Evolutionary conservation across 2,329 filamentous ascomycete genomes (phyloP), one percentile per base, ranked within the genome.

Genomic region (Penicillium griseofulvum): DNA sequence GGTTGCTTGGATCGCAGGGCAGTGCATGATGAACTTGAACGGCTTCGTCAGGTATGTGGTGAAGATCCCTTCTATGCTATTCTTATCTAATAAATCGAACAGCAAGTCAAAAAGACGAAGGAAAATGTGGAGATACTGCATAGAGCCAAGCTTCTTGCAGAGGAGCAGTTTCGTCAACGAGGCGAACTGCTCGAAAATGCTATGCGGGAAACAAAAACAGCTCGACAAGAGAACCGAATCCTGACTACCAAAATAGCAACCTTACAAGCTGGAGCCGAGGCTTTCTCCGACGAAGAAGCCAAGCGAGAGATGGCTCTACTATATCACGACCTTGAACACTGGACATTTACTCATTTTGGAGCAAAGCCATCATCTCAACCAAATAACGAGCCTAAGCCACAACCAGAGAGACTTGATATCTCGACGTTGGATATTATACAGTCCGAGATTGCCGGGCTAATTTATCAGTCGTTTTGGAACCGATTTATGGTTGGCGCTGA

Each of bases 271-370:
- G 50, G 46, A 26, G 34, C 51, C 0, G 42, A 61, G 2, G n/a
- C 19, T 1, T 19, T 67, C 7, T 46, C 55, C 4, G 62, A 66
- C 3, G 60, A 60, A 4, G 52, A 63, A 5, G 50, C 39, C 5
- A 28, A 37, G 2, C 41, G 31, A 12, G 42, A 19, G 14, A 65
- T 64, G 55, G 47, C 17, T 1, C 22, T 26, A 4, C 49, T 68
- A 1, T 52, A 53, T 8, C 56, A 59, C 9, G 41, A 49, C 0
- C 31, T 65, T 11, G 45, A 55, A 7, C 14, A 26, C 5, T 67
- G 65, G 64, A 44, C 52, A 9, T 57, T 52, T 10, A 41, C 38
- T 2, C 52, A 56, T 45, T 67, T 59, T 33, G 24, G 7, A 34
- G 9, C 42, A 10, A 19, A 8, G 28, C 4, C 12, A 31, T 11